Evolutionary conservation across 331 rosid species (phyloP).

Genomic region (Malus hybrid): DNA sequence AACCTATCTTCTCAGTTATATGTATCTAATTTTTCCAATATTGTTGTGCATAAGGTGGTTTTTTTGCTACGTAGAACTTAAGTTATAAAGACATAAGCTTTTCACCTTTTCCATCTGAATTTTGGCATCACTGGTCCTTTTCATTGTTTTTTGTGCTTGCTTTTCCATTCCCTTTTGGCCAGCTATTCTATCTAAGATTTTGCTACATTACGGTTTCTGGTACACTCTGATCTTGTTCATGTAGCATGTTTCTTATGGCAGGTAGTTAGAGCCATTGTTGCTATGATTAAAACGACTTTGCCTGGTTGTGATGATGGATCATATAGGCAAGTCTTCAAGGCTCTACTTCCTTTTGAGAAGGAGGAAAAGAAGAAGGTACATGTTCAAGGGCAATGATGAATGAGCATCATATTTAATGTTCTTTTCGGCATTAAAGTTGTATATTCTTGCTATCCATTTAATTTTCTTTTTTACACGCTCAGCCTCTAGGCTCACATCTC

Average conservation of each 20-base stretch:
- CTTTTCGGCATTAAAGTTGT: background rate
- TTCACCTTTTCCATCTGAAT: background rate
- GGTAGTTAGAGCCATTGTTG: conserved; percentile 77
- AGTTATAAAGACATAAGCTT: background rate
- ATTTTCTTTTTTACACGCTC: background rate
- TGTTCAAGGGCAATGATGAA: background rate
- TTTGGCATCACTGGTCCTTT: background rate
- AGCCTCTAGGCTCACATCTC: background rate
- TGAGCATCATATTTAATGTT: background rate
- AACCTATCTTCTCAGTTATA: background rate
- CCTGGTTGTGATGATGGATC: conserved; percentile 73
- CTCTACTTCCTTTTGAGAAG: conserved; percentile 75
- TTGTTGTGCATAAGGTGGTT: background rate
- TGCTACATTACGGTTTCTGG: background rate
- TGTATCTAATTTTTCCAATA: conserved; percentile 6
- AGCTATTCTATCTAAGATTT: background rate
- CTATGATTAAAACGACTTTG: conserved; percentile 68
- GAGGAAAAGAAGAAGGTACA: conserved; percentile 73
- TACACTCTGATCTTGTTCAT: conserved; percentile 9
- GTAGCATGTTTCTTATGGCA: conserved; percentile 22
- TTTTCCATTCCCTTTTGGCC: background rate
- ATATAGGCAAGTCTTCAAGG: conserved; percentile 72
- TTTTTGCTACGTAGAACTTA: background rate
- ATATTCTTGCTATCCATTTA: background rate
- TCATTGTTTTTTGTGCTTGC: background rate